Conservation (phyloP, 495 filamentous ascomycete species). For the Penicillium dipodomyicola region DNA sequence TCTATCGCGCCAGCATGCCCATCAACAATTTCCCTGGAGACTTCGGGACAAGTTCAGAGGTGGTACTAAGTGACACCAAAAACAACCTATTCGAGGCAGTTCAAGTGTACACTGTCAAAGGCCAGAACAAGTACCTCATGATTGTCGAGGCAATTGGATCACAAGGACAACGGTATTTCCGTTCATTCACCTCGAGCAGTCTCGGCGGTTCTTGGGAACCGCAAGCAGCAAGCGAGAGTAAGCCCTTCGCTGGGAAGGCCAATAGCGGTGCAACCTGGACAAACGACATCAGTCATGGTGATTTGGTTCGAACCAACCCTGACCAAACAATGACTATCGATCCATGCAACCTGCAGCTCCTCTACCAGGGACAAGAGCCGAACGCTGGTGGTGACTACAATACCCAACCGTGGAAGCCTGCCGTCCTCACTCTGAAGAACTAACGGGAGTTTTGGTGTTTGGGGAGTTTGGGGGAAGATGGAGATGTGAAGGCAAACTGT, state of each 20-base stretch:
- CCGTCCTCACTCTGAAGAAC: slow-evolving; percentile 48
- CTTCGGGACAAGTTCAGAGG: slow-evolving; percentile 50
- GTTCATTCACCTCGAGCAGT: slow-evolving; percentile 56
- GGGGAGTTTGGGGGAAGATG: background rate
- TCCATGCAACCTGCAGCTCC: slow-evolving; percentile 56
- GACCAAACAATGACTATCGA: slow-evolving; percentile 59
- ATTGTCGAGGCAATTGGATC: slow-evolving; percentile 60
- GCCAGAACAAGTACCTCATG: slow-evolving; percentile 57
- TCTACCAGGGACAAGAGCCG: slow-evolving; percentile 54
- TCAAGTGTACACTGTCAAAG: slow-evolving; percentile 58
- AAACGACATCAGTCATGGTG: slow-evolving; percentile 62
- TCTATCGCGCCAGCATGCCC: slow-evolving; percentile 60
- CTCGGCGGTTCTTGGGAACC: slow-evolving; percentile 54
- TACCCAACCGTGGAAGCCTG: slow-evolving; percentile 47
- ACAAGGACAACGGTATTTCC: slow-evolving; percentile 57
- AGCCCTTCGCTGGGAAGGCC: slow-evolving; percentile 59
- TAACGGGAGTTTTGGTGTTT: slow-evolving; percentile 7
- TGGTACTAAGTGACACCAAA: slow-evolving; percentile 49
- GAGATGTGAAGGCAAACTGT: background rate
- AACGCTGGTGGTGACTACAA: slow-evolving; percentile 20
- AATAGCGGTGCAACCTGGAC: slow-evolving; percentile 64
- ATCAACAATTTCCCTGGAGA: slow-evolving; percentile 56
- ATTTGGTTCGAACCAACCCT: slow-evolving; percentile 50
- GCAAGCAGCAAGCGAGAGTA: slow-evolving; percentile 49
- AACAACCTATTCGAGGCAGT: slow-evolving; percentile 64